Evolutionary conservation across 345 rosid genomes (phyloP), one percentile per base, ranked within the genome.

Genomic region (Corchorus olitorius): DNA sequence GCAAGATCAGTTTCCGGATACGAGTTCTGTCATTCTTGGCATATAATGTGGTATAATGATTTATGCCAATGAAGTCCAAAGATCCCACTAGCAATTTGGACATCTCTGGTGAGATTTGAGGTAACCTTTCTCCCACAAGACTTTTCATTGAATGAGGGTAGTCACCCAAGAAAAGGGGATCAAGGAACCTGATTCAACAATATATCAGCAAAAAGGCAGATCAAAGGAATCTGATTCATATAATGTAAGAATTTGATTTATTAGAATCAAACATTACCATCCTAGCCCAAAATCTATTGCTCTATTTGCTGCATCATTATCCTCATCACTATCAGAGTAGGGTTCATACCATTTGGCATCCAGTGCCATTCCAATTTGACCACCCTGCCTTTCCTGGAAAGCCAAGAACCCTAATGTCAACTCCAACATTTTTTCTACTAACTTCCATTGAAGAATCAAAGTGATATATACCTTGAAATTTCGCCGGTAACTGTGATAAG

Each of bases 331-430:
- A 56, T 87, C 88, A 70, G 93, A 87, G 65, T 88, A 77, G 13
- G 96, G 90, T 81, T 93, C 96, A 52, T 86, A 92, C 97, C 97
- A 95, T 85, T 93, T 93, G 68, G 92, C 86, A 80, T 95, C 97
- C 70, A 95, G 61, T 39, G 96, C 79, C 70, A 92, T 89, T 79
- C 99, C 98, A 55, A 90, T 79, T 76, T 74, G 83, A 64, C 98
- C 99, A 65, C 81, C 74, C 89, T 94, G 99, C 62, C 64, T 87
- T 73, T 78, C 91, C 95, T 91, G 80, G 79, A 75, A 68, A 67
- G 61, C 10, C 34, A 52, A 10, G 54, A 48, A 56, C n/a, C 10
- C 33, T 17, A 45, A 65, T 5, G 20, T 1, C 9, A 39, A 3
- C 43, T 39, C 43, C 43, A 39, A 39, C 43, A 39, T 27, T 11